Evolutionary conservation across 2,329 filamentous ascomycete genomes (phyloP).

Genomic region (Nannizzia gypsea): DNA sequence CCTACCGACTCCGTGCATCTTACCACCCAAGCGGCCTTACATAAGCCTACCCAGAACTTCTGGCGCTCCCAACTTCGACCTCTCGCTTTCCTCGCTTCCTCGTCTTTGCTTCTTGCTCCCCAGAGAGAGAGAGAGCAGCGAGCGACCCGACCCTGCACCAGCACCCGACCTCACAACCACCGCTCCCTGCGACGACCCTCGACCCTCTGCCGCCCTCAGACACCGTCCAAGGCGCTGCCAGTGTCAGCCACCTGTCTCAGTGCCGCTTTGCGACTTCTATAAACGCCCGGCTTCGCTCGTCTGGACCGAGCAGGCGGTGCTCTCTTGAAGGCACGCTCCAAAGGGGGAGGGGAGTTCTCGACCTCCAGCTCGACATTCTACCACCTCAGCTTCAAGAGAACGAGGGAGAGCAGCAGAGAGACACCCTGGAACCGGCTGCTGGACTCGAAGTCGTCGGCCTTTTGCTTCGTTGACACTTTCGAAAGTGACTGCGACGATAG

Average conservation of each 20-base stretch:
- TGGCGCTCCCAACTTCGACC: constrained; percentile 3
- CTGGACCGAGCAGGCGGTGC: neutral
- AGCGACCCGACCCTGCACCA: neutral
- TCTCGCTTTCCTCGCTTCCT: neutral
- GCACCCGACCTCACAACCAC: neutral
- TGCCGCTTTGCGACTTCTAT: neutral
- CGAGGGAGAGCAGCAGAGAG: neutral
- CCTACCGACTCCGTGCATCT: neutral
- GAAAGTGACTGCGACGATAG: neutral
- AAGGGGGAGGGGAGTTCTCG: neutral
- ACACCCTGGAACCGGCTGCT: neutral
- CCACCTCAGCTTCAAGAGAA: neutral
- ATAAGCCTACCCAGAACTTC: neutral
- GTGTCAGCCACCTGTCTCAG: neutral
- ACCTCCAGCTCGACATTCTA: too few species aligned
- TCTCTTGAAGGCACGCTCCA: neutral
- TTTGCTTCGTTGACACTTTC: neutral
- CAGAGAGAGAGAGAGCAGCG: too few species aligned
- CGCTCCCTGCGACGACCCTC: neutral
- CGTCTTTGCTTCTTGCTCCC: neutral
- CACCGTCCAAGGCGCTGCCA: neutral
- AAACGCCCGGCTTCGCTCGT: neutral
- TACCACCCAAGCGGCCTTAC: neutral
- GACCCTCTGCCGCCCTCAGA: neutral
- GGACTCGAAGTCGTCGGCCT: neutral